A percentile compares a stretch with the other conserved stretches of the same genome.
phyloP scores from a whole-genome alignment of 169 alveolate genomes.

The Plasmodium knowlesi region DNA sequence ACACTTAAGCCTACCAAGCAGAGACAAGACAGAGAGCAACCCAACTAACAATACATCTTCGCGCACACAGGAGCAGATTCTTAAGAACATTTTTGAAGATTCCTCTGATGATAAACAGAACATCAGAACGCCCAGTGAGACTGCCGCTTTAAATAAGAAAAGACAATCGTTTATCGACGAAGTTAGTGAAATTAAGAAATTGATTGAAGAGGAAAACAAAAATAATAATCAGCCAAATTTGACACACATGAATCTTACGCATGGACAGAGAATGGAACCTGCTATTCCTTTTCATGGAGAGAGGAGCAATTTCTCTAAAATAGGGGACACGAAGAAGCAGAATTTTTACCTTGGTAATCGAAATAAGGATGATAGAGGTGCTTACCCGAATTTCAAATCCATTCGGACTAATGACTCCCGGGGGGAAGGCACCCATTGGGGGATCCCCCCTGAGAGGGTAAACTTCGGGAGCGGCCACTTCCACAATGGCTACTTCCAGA shows the following conservation, averaged over 20 bases:
- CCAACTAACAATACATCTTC: not conserved
- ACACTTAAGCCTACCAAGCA: not conserved
- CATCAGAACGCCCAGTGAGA: not conserved
- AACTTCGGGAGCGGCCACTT: not conserved
- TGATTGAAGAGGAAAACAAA: constrained; percentile 21
- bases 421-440: not conserved
- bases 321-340: not conserved
- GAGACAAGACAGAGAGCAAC: not conserved
- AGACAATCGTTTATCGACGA: constrained; percentile 21
- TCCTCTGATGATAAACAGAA: not conserved
- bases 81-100: not conserved
- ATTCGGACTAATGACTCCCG: constrained; percentile 11
- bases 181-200: constrained; percentile 25
- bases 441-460: not conserved
- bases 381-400: not conserved
- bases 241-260: not conserved
- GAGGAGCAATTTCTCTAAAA: not conserved
- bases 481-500: not conserved
- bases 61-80: not conserved
- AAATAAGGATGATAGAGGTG: not conserved
- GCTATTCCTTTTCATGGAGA: not conserved
- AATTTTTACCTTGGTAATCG: not conserved
- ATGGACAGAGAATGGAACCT: constrained; percentile 1
- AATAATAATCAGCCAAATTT: not conserved
- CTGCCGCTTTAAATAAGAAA: not conserved